phyloP scores from a whole-genome alignment of 2,329 filamentous ascomycete species.

The Xylaria sp. region DNA sequence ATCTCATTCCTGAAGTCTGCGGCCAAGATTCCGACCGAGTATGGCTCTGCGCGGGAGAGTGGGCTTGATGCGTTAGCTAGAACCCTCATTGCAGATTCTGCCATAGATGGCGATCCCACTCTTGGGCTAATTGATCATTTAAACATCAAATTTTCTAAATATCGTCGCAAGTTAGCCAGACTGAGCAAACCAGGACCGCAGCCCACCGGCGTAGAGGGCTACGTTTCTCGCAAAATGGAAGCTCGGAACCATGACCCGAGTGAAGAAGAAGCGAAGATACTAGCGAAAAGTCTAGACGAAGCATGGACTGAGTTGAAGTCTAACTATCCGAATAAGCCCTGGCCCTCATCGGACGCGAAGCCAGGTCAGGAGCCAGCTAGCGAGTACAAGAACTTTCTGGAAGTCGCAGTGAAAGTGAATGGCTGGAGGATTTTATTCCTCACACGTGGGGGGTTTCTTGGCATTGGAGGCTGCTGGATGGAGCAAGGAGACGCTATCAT shows the following conservation, averaged over 20 bases:
- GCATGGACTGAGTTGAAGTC: slow-evolving; percentile 6
- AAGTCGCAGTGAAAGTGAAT: background rate
- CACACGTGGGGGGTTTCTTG: background rate
- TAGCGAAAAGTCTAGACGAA: background rate
- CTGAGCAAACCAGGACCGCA: slow-evolving; percentile 12
- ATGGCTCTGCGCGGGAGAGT: background rate
- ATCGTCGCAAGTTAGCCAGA: background rate
- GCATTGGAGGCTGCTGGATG: slow-evolving; percentile 12
- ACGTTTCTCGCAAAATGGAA: background rate
- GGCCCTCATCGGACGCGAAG: slow-evolving; percentile 10
- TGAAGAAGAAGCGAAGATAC: slow-evolving; percentile 9
- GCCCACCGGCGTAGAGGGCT: background rate
- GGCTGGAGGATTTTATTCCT: background rate
- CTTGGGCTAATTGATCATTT: background rate
- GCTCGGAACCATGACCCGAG: background rate
- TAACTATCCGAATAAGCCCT: slow-evolving; percentile 3
- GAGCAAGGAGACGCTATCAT: slow-evolving; percentile 24
- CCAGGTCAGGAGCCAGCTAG: background rate
- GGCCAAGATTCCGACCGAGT: slow-evolving; percentile 2
- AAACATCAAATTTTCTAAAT: background rate
- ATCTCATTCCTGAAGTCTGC: background rate
- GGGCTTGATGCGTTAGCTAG: background rate
- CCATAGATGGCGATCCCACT: background rate
- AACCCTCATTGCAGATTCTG: slow-evolving; percentile 1
- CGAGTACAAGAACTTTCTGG: background rate